Base-by-base conservation (phyloP, 345 rosid genomes). In the Salix purpurea region DNA sequence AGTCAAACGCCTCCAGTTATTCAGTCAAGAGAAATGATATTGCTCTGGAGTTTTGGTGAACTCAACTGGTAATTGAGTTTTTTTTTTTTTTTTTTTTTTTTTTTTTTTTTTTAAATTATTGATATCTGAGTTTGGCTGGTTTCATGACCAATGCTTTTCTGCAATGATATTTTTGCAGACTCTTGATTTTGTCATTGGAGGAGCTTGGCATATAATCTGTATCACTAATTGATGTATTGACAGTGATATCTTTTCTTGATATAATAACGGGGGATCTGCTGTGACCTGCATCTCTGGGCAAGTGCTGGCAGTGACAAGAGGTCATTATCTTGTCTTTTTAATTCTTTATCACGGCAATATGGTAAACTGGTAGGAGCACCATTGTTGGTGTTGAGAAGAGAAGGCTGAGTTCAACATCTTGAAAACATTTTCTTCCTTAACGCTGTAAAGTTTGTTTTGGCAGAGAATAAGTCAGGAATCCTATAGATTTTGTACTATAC, bases 1-100 rank as follows among this genome's bases (percentile, higher is more conserved):
- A 13, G 83, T 92, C 56, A 87, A 85, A 60, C 83, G 73, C 65
- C 87, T 96, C 52, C 79, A 72, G 75, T 74, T 85, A 73, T 86
- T 88, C 78, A 82, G 88, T 80, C 79, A 84, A 81, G 86, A 85
- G 70, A 87, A 88, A 75, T 77, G 56, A 67, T 71, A 74, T 42
- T 28, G 7, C 28, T 24, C 23, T 12, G 37, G 23, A 68, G 44
- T 46, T 19, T 66, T 75, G 79, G 85, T 74, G 70, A 30, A 68
- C 80, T 70, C 60, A 52, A 72, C 60, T 70, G 79, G 72, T 82
- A 77, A 21, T 19, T 75, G 11, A 80, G 71, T 58, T 60, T 14
- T 39, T 60, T 14, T 39, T 76, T 37, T 11, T n/a, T 37, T 36
- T 56, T 48, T n/a, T 37, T 36, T 56, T 48, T 58, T 60, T 14